Base-by-base conservation (phyloP, 116 monocot genomes). In the Zostera marina region DNA sequence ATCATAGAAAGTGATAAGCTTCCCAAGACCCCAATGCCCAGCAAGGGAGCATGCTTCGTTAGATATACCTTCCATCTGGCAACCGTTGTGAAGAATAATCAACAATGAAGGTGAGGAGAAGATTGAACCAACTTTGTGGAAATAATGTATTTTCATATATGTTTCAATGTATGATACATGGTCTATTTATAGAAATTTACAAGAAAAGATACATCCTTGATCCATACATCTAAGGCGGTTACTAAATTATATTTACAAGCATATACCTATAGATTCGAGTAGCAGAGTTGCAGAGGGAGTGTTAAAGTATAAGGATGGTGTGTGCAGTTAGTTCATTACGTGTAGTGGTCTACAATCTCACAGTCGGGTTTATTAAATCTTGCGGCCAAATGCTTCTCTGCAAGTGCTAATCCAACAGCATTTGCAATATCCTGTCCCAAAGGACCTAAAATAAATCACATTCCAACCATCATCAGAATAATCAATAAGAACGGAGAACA, bases 391-490 rank as follows among this genome's bases (percentile, higher is more conserved):
- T 87, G 83, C 32, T 65, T 76, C 80, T 92, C 92, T 14, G 81
- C 83, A 59, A 92, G 83, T 44, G 91, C 91, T 68, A 91, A 65
- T 17, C 91, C 91, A 39, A 91, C 91, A 16, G 79, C 91, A 71
- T 92, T 92, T 14, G 78, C 92, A 66, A 87, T 62, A 57, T 87
- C 92, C 69, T 92, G 92, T 48, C 92, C 92, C 20, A 92, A 69
- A 57, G 92, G 92, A 49, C 92, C 92, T 92, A 56, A 22, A 61
- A 22, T 15, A 69, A 58, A 42, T 22, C 24, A 52, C 16, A 55
- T 43, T 41, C 7, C 42, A 59, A 54, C 59, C 56, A 56, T 17
- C 26, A 56, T n/a, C 1, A 26, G 38, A 55, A 2, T 24, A 55
- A 0, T n/a, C 5, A 0, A 0, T 19, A 8, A 21, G 5, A 21